Base-by-base conservation (phyloP, 148 eudicot species). In the Salicornia ramosissima region DNA sequence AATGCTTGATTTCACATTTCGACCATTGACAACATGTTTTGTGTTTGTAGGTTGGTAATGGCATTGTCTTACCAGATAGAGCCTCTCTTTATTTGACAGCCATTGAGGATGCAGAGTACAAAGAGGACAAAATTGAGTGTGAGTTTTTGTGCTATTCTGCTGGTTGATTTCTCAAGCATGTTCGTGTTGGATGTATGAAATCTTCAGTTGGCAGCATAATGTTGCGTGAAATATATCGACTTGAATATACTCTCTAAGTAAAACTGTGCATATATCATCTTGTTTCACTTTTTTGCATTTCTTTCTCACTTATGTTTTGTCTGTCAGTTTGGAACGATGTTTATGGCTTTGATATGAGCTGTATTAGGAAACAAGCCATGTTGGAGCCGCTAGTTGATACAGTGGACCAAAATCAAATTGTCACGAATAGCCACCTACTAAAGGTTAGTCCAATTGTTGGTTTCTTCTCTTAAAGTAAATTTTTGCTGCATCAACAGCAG, bases 51-150 rank as follows among this genome's bases (percentile, higher is more conserved):
- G 96, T 81, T 68, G 66, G 60, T 16, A 69, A 73, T 74, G 99
- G 99, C 54, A 62, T 86, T 68, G 93, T 94, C 26, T 83, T 94
- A 69, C 99, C 99, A 26, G 99, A 94, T 71, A 89, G 79, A 80
- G 99, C 99, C 58, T 80, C 96, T 39, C 90, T 94, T 18, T 79
- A 83, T 82, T 74, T 94, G 81, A 94, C 99, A 25, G 99, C 99
- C 66, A 94, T 94, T 74, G 99, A 94, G 77, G 99, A 94, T 78
- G 92, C 99, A 21, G 93, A 91, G 67, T 94, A 94, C 88, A 94
- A 94, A 77, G 96, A 94, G 75, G 97, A 94, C 80, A 94, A 94
- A 79, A 91, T 94, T 82, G 96, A 94, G 76, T 94, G 99, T 94
- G 73, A 84, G 91, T 74, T 66, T 67, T 56, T 66, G 19, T n/a